A percentile compares a stretch with the other conserved stretches of the same genome.
Conservation (phyloP, 2,329 filamentous ascomycete species). For the Proliferodiscus dingleyae region DNA sequence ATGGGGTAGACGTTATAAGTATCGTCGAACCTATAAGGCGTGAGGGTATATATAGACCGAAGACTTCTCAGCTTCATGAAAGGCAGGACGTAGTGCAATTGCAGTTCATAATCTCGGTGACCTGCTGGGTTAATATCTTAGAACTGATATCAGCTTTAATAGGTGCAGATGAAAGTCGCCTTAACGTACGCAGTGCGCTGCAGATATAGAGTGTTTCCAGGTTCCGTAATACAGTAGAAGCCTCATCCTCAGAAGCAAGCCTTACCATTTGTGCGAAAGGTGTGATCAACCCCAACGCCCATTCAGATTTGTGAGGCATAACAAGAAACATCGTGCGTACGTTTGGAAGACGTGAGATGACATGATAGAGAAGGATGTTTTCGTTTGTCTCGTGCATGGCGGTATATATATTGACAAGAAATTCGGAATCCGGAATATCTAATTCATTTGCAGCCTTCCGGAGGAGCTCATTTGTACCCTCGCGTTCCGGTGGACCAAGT, state of each 20-base stretch:
- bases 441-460: not conserved
- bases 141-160: not conserved
- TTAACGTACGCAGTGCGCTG: slow-evolving; percentile 13
- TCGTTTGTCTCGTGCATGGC: slow-evolving; percentile 3
- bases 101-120: slow-evolving; percentile 10
- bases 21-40: not conserved
- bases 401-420: not conserved
- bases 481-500: not conserved
- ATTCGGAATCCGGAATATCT: slow-evolving; percentile 1
- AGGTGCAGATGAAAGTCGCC: not conserved
- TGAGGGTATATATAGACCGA: slow-evolving; percentile 8
- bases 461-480: not conserved
- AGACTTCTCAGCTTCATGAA: slow-evolving; percentile 9
- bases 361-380: not conserved
- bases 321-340: slow-evolving; percentile 7
- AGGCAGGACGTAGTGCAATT: slow-evolving; percentile 6
- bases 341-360: slow-evolving; percentile 5
- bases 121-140: slow-evolving; percentile 9
- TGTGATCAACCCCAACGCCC: not conserved
- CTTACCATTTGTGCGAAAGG: slow-evolving; percentile 1
- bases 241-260: not conserved
- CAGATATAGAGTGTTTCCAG: slow-evolving; percentile 10
- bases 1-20: not conserved
- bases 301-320: not conserved
- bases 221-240: slow-evolving; percentile 1